These are phyloP conservation scores for Raphanus hybrid DNA, from an alignment of 441 rosid species.

Conservation along the genomic window DNA sequence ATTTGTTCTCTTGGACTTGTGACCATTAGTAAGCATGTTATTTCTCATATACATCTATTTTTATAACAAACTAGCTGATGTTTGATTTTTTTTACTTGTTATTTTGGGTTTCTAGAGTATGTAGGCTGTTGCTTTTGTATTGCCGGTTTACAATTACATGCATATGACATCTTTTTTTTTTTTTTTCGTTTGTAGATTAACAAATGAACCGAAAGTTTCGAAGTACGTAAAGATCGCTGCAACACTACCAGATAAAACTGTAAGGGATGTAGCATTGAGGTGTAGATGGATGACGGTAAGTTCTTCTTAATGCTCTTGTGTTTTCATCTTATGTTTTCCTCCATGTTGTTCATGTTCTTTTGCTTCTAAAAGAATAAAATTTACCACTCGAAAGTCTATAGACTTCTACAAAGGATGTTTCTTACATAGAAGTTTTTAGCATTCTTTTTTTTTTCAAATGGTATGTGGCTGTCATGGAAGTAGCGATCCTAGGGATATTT, in stretches of 20 bases:
- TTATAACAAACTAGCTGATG: background rate
- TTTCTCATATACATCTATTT: background rate
- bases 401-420: background rate
- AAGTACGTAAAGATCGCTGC: constrained; percentile 94
- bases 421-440: constrained; percentile 19
- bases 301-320: constrained; percentile 34
- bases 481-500: constrained; percentile 20
- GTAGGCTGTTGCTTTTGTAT: constrained; percentile 5
- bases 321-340: background rate
- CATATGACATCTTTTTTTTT: constrained; percentile 7
- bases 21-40: constrained; percentile 22
- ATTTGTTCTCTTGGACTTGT: constrained; percentile 1
- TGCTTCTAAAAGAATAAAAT: constrained; percentile 12
- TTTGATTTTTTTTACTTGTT: background rate
- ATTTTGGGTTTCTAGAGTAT: constrained; percentile 4
- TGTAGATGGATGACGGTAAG: constrained; percentile 95
- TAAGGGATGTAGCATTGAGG: constrained; percentile 98
- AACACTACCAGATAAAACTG: constrained; percentile 82
- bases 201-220: constrained; percentile 78
- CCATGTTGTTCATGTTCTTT: constrained; percentile 3
- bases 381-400: constrained; percentile 17
- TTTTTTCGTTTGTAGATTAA: constrained; percentile 49
- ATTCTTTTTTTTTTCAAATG: constrained; percentile 5
- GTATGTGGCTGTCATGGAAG: constrained; percentile 35
- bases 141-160: constrained; percentile 20